Percentiles rank a stretch among this genome's conserved stretches.
These are phyloP conservation scores for Kodamaea restingae DNA, from an alignment of 805 yeast genomes.

Conservation along the genomic window DNA sequence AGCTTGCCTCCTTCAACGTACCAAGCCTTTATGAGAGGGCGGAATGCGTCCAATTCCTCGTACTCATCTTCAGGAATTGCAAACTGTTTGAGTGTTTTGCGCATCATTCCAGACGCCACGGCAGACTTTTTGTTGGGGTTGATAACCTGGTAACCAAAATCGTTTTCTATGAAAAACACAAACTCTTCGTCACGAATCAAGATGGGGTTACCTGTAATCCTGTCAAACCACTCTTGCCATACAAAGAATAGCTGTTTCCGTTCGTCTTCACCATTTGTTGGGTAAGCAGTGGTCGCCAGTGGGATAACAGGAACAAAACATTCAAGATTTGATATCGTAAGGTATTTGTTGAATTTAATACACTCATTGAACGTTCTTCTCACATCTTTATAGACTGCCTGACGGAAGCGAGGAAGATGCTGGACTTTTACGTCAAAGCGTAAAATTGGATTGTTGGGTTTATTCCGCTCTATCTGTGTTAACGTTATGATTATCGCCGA, in stretches of 20 bases:
- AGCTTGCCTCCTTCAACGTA: constrained; percentile 59
- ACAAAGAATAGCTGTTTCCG: constrained; percentile 48
- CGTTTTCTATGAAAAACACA: constrained; percentile 76
- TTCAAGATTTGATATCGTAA: constrained; percentile 80
- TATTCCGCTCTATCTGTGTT: constrained; percentile 65
- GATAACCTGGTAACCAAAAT: constrained; percentile 60
- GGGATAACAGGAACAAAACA: constrained; percentile 93
- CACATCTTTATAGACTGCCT: constrained; percentile 62
- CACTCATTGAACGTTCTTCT: constrained; percentile 81
- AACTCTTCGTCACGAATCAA: constrained; percentile 84
- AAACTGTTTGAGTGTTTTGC: constrained; percentile 88
- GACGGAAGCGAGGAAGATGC: constrained; percentile 74
- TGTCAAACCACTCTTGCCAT: constrained; percentile 83
- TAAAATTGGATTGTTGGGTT: constrained; percentile 74
- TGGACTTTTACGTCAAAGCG: constrained; percentile 52
- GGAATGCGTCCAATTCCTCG: constrained; percentile 71
- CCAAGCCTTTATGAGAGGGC: constrained; percentile 80
- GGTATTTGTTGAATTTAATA: constrained; percentile 67
- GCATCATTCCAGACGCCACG: constrained; percentile 77
- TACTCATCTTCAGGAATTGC: constrained; percentile 90
- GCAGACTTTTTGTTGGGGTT: constrained; percentile 53
- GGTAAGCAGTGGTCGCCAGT: constrained; percentile 66
- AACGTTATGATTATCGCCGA: constrained; percentile 52
- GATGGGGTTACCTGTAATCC: constrained; percentile 72
- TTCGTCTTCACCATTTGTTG: constrained; percentile 82